phyloP scores from a whole-genome alignment of 257 asterid species.

The Ligustrum vulgare region DNA sequence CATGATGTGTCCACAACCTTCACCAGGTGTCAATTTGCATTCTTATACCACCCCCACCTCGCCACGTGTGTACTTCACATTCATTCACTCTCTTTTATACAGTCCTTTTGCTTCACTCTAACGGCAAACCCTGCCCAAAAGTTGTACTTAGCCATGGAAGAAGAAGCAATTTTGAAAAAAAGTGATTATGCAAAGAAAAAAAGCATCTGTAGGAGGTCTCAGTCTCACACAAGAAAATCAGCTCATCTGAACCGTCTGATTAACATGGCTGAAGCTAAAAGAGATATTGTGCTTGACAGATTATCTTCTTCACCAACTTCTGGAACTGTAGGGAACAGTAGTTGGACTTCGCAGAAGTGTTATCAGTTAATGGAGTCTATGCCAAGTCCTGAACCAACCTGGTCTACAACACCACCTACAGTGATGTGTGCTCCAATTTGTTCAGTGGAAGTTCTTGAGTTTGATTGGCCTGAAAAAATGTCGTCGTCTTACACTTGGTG shows the following conservation, averaged over 20 bases:
- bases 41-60: slow-evolving; percentile 10
- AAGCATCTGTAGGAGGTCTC: slow-evolving; percentile 22
- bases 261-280: slow-evolving; percentile 45
- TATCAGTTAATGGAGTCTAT: slow-evolving; percentile 35
- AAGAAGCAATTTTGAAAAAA: background rate
- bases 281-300: slow-evolving; percentile 40
- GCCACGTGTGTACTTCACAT: background rate
- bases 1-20: slow-evolving; percentile 18
- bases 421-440: slow-evolving; percentile 20
- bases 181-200: slow-evolving; percentile 14
- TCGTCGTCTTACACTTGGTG: slow-evolving; percentile 41
- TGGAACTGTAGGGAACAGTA: background rate
- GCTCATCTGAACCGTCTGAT: slow-evolving; percentile 6
- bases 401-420: slow-evolving; percentile 47
- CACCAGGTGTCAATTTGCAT: slow-evolving; percentile 34
- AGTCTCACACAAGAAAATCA: slow-evolving; percentile 30
- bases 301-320: slow-evolving; percentile 14
- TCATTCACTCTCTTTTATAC: background rate
- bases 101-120: background rate
- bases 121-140: background rate
- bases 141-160: slow-evolving; percentile 10
- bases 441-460: slow-evolving; percentile 25
- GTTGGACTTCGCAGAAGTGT: background rate
- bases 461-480: slow-evolving; percentile 31
- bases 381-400: slow-evolving; percentile 35